A percentile compares a stretch with the other conserved stretches of the same genome.
Evolutionary conservation across 2,329 filamentous ascomycete genomes (phyloP).

Genomic region (Penicillium sp.): DNA sequence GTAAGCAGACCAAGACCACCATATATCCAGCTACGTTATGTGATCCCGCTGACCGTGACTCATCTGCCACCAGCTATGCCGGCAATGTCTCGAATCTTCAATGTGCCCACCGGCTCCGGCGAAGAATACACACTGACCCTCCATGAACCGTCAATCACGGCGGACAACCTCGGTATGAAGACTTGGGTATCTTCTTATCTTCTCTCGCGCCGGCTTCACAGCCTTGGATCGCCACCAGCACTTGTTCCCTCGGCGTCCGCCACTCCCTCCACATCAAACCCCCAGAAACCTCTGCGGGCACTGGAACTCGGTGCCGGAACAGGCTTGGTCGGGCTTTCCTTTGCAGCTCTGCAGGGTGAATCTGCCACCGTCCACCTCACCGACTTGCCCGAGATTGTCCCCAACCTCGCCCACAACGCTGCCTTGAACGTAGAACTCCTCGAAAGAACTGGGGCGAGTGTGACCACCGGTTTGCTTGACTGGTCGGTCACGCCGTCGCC

Average conservation of each 20-base stretch:
- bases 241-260: constrained; percentile 31
- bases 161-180: constrained; percentile 85
- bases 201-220: constrained; percentile 67
- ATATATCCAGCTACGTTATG: neutral
- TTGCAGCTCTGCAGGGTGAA: constrained; percentile 64
- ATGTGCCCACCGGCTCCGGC: constrained; percentile 49
- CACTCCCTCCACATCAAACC: constrained; percentile 18
- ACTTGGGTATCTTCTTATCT: constrained; percentile 93
- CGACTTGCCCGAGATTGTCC: constrained; percentile 78
- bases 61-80: constrained; percentile 53
- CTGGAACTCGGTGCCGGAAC: constrained; percentile 89
- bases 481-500: constrained; percentile 54
- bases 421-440: constrained; percentile 61
- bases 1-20: constrained; percentile 38
- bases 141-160: constrained; percentile 81
- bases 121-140: constrained; percentile 65
- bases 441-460: constrained; percentile 53
- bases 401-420: constrained; percentile 75
- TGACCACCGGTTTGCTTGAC: constrained; percentile 66
- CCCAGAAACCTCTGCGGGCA: constrained; percentile 35
- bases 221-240: constrained; percentile 31
- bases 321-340: constrained; percentile 82
- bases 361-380: constrained; percentile 67
- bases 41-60: constrained; percentile 15
- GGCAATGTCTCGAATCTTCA: constrained; percentile 60